Evolutionary conservation across 306 rosid species (phyloP).

Genomic region (Casuarina cunninghamiana): DNA sequence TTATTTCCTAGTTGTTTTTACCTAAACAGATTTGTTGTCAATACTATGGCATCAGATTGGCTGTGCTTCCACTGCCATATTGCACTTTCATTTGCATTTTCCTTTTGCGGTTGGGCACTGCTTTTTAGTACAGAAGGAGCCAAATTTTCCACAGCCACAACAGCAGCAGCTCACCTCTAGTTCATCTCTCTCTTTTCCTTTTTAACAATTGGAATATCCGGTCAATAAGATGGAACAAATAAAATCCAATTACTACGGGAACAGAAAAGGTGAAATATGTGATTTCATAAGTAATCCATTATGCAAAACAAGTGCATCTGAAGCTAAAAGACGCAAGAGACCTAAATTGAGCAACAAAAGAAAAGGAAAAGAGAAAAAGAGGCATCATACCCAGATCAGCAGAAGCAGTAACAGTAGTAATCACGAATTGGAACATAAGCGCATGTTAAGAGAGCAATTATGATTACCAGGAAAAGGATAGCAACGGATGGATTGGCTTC

Average conservation of each 20-base stretch:
- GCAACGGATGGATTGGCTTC: neutral
- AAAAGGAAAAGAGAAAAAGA: neutral
- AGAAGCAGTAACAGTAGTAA: neutral
- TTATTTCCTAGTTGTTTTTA: neutral
- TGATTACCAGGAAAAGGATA: neutral
- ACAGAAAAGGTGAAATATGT: neutral
- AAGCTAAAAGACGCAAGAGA: neutral
- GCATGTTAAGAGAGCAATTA: neutral
- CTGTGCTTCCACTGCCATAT: neutral
- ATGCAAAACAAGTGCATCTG: neutral
- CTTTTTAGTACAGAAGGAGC: neutral
- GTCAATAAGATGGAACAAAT: neutral
- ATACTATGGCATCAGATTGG: neutral
- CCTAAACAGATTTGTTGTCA: neutral
- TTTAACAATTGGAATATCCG: neutral
- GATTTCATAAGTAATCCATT: neutral
- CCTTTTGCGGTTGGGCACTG: neutral
- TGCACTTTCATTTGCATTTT: neutral
- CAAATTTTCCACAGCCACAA: neutral
- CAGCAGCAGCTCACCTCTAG: neutral
- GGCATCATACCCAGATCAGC: neutral
- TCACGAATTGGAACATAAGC: neutral
- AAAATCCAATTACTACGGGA: neutral
- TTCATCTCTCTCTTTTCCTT: neutral
- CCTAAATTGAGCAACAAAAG: neutral